Base-by-base conservation (phyloP, 345 rosid genomes). In the Eucalyptus curtisii region DNA sequence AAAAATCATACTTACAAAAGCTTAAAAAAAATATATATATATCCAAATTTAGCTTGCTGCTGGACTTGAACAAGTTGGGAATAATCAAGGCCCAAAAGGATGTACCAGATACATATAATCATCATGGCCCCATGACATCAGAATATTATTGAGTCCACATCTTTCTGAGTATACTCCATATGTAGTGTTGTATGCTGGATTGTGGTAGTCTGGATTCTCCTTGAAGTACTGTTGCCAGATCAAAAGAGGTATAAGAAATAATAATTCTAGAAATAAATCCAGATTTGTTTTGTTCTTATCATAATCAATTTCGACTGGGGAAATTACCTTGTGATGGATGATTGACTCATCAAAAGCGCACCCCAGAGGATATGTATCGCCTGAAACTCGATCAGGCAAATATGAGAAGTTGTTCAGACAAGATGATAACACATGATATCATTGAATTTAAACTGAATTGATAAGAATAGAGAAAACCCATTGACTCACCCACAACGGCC, bases 311-410 rank as follows among this genome's bases (percentile, higher is more conserved):
- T 20, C 22, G 27, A 47, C 8, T 10, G 24, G 57, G 16, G 53
- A 33, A 37, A 40, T 40, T 27, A 87, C 88, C 88, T 87, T 87
- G 93, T 96, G 94, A 89, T 96, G 98, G 90, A 96, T 96, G 68
- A 95, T 91, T 68, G 98, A 93, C 64, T 95, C 90, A 40, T 96
- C 97, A 80, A 95, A 97, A 13, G 95, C 96, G 87, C 99, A 97
- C 17, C 97, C 99, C 85, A 96, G 95, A 2, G 99, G 99, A 90
- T 53, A 96, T 2, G 97, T 97, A 90, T 97, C 87, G 91, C 98
- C 98, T 47, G 96, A 97, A 61, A 95, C 96, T 10, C 84, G 5
- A 76, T 11, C 30, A 1, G 84, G 47, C 0, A 44, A 6, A 76
- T 37, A 76, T 76, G 82, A 42, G 13, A 16, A 76, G 42, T 37